Evolutionary conservation across 164 flowering plant genomes (phyloP).

Genomic region (Santalum album): DNA sequence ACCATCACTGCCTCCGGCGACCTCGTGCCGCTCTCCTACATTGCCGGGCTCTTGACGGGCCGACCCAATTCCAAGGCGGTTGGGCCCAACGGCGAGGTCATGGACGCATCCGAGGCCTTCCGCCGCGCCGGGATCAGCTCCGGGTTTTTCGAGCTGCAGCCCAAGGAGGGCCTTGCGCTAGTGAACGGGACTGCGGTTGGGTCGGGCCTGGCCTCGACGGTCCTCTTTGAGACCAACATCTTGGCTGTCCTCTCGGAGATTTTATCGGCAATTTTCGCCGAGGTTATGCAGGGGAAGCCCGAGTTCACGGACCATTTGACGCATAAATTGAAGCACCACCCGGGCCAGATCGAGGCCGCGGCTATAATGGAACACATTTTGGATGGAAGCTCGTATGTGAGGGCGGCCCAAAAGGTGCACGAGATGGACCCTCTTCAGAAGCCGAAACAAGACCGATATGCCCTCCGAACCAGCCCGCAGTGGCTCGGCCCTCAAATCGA

Average conservation of each 20-base stretch:
- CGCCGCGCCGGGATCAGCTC: conserved; percentile 18
- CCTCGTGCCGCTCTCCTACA: conserved; percentile 37
- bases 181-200: conserved; percentile 46
- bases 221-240: conserved; percentile 30
- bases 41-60: conserved; percentile 34
- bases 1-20: conserved; percentile 42
- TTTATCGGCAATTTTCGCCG: conserved; percentile 31
- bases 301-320: conserved; percentile 40
- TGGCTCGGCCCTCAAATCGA: conserved; percentile 42
- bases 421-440: conserved; percentile 33
- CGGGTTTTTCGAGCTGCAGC: conserved; percentile 33
- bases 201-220: conserved; percentile 32
- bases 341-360: conserved; percentile 43
- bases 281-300: conserved; percentile 39
- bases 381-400: conserved; percentile 29
- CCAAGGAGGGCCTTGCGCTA: conserved; percentile 37
- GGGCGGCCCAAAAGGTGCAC: conserved; percentile 31
- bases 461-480: conserved; percentile 35
- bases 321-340: conserved; percentile 37
- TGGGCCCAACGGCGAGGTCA: conserved; percentile 25
- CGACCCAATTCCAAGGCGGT: conserved; percentile 28
- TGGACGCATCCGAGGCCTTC: conserved; percentile 25
- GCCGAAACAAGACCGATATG: conserved; percentile 39
- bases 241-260: conserved; percentile 24
- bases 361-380: conserved; percentile 42